A percentile compares a stretch with the other conserved stretches of the same genome.
Conservation (phyloP, 805 yeast genomes). For the Hemisphaericaspora nanyangensis region DNA sequence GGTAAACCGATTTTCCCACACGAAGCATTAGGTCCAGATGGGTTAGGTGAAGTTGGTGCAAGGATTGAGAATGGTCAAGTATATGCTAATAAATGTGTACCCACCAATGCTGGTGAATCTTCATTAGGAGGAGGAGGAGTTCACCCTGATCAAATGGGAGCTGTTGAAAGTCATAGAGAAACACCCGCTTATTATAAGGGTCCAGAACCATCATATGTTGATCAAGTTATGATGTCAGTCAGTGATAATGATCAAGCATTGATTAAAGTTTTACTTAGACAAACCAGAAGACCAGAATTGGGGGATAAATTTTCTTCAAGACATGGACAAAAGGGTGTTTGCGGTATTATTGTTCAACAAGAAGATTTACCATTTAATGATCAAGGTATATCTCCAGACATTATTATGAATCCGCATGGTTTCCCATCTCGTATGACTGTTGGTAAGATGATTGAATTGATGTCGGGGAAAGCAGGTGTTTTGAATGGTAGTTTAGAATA, state of each 20-base stretch:
- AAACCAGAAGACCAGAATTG: slow-evolving; percentile 94
- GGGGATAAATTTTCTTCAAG: slow-evolving; percentile 97
- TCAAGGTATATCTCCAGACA: slow-evolving; percentile 88
- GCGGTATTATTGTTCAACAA: slow-evolving; percentile 96
- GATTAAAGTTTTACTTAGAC: slow-evolving; percentile 87
- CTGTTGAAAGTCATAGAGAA: slow-evolving; percentile 70
- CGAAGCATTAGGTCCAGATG: slow-evolving; percentile 85
- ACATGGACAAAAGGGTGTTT: slow-evolving; percentile 99
- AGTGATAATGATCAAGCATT: slow-evolving; percentile 94
- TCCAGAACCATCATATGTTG: slow-evolving; percentile 93
- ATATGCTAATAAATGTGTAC: slow-evolving; percentile 89
- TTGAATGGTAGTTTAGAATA: slow-evolving; percentile 86
- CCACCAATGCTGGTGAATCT: slow-evolving; percentile 75
- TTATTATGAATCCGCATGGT: slow-evolving; percentile 98
- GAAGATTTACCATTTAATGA: slow-evolving; percentile 96
- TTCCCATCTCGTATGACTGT: slow-evolving; percentile 99
- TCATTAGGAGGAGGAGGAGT: slow-evolving; percentile 40
- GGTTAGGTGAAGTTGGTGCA: slow-evolving; percentile 94
- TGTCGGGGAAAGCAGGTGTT: slow-evolving; percentile 97
- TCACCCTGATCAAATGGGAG: slow-evolving; percentile 24
- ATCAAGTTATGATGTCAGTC: slow-evolving; percentile 96
- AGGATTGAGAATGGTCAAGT: slow-evolving; percentile 89
- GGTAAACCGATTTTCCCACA: slow-evolving; percentile 85
- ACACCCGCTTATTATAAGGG: slow-evolving; percentile 90
- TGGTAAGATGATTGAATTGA: slow-evolving; percentile 95